Conservation (phyloP, 495 filamentous ascomycete species). For the Oleoguttula mirabilis region DNA sequence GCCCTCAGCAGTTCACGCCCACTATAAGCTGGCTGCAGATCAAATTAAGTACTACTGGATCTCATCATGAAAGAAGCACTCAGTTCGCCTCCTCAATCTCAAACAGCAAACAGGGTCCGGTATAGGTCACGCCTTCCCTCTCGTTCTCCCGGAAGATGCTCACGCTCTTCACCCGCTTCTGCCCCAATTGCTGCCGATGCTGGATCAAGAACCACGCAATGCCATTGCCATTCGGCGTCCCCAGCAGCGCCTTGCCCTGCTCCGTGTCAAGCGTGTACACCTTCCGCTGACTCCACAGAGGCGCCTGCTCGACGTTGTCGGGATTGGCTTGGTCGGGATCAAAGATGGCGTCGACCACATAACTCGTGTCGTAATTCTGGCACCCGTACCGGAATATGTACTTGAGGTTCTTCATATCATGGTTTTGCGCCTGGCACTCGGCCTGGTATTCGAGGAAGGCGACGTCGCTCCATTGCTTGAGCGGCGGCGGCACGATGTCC, state of each 20-base stretch:
- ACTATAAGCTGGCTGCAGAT: too few relatives aligned
- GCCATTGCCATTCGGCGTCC: not conserved
- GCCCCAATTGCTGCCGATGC: not conserved
- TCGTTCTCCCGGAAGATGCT: not conserved
- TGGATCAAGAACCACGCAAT: not conserved
- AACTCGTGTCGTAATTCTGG: not conserved
- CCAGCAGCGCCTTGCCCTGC: not conserved
- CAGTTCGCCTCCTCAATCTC: slow-evolving; percentile 3
- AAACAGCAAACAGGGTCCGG: not conserved
- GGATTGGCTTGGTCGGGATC: not conserved
- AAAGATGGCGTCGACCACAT: not conserved
- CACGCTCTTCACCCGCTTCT: not conserved
- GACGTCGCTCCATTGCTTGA: not conserved
- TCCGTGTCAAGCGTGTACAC: not conserved
- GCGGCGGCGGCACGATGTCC: not conserved
- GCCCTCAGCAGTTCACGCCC: too few relatives aligned
- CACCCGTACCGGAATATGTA: not conserved
- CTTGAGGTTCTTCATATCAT: not conserved
- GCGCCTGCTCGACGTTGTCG: not conserved
- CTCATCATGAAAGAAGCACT: too few relatives aligned
- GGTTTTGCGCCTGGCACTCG: not conserved
- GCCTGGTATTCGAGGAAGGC: not conserved
- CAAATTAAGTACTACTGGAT: too few relatives aligned
- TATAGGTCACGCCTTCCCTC: not conserved
- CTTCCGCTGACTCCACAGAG: not conserved